Evolutionary conservation across 345 rosid species (phyloP), one percentile per base, ranked within the genome.

Genomic region (Hypericum perforatum): DNA sequence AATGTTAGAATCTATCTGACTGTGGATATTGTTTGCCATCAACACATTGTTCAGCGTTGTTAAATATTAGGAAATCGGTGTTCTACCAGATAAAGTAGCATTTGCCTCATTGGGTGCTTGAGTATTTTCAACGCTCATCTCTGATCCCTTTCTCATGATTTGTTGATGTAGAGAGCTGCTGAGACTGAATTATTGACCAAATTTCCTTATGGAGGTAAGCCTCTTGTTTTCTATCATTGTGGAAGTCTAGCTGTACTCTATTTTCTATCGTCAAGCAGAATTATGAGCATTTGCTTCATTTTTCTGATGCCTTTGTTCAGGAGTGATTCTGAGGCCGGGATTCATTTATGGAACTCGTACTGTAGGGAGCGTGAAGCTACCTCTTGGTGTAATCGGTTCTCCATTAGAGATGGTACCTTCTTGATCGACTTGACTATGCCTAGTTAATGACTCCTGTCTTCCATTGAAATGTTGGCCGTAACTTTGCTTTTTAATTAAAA

Each of bases 161-260:
- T 22, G 32, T 73, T 62, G 66, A 57, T 62, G 56, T 66, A 92
- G 96, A 82, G 82, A 67, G 94, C 97, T 70, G 86, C 97, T 48
- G 98, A 92, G 66, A 85, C 94, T 5, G 95, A 92, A 76, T 70
- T 92, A 61, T 78, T 83, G 70, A 84, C 82, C 48, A 89, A 78
- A 74, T 92, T 83, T 70, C 79, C 97, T 16, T 89, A 88, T 57
- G 95, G 87, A 70, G 99, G 99, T 89, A 70, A 56, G n/a, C n/a
- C n/a, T n/a, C n/a, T n/a, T n/a, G n/a, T n/a, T n/a, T n/a, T n/a
- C n/a, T n/a, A n/a, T n/a, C n/a, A n/a, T n/a, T n/a, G n/a, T n/a
- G n/a, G n/a, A n/a, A n/a, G n/a, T n/a, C n/a, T 22, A 22, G 32
- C 1, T 22, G 32, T 22, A 22, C 4, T 22, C 1, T 22, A n/a